Conservation (phyloP, 768 basidiomycete genomes). For the Psilocybe azurescens region DNA sequence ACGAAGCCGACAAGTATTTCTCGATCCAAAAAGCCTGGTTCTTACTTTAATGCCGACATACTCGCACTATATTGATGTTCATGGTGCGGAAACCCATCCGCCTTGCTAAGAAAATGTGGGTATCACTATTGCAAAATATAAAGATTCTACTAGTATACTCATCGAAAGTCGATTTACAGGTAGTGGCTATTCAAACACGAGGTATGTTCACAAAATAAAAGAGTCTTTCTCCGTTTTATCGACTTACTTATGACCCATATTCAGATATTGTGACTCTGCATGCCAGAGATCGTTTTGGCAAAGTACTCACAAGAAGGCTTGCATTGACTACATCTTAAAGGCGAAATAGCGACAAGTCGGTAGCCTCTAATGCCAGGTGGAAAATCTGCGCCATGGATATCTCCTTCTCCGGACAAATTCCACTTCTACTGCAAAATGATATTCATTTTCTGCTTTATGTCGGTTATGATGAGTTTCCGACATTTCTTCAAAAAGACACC, state of each 20-base stretch:
- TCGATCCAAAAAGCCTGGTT: conserved; percentile 21
- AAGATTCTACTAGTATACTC: background rate
- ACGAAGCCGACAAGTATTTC: conserved; percentile 26
- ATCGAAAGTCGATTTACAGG: conserved; percentile 12
- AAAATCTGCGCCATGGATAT: too few species aligned
- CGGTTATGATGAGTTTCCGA: background rate
- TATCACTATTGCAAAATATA: background rate
- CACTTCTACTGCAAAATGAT: too few species aligned
- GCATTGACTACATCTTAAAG: background rate
- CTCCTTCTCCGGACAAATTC: too few species aligned
- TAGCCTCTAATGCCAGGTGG: too few species aligned
- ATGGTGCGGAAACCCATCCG: conserved; percentile 63
- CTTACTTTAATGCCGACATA: conserved; percentile 49
- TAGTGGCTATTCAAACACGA: conserved; percentile 22
- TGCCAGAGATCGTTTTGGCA: conserved; percentile 26
- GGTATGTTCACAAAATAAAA: conserved; percentile 1
- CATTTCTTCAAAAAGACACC: background rate
- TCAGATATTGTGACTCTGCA: conserved; percentile 23
- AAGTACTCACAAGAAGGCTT: conserved; percentile 20
- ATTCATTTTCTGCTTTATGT: too few species aligned
- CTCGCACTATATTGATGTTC: conserved; percentile 64
- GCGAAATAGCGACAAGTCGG: background rate
- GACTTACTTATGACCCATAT: background rate
- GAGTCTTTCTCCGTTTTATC: background rate
- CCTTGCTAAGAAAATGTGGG: conserved; percentile 24